Percentiles rank a stretch among this genome's conserved stretches.
Evolutionary conservation across 1,284 basidiomycete species (phyloP).

Genomic region (Grifola frondosa): DNA sequence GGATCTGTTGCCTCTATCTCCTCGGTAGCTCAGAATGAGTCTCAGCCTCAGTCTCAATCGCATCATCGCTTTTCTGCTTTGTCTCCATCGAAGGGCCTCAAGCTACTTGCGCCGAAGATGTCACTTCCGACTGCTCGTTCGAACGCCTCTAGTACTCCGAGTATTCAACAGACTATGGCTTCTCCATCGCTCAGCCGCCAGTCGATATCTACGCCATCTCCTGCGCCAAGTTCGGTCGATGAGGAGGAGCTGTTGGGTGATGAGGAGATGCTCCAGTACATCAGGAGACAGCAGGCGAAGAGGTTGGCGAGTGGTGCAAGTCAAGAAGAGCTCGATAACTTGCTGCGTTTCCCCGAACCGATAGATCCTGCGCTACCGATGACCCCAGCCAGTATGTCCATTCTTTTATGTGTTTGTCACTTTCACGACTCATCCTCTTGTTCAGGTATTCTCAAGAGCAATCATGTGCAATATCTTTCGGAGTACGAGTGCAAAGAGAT

Average conservation of each 20-base stretch:
- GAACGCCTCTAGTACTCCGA: slow-evolving; percentile 49
- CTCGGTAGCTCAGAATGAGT: slow-evolving; percentile 42
- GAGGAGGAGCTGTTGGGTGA: slow-evolving; percentile 93
- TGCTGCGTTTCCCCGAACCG: slow-evolving; percentile 93
- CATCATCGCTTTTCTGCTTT: slow-evolving; percentile 74
- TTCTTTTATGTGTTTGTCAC: slow-evolving; percentile 1
- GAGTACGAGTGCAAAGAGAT: slow-evolving; percentile 92
- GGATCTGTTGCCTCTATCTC: slow-evolving; percentile 68
- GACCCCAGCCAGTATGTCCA: slow-evolving; percentile 67
- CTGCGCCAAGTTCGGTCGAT: slow-evolving; percentile 69
- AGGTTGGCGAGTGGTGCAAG: slow-evolving; percentile 82
- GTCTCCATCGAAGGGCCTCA: slow-evolving; percentile 79
- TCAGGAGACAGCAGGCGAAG: slow-evolving; percentile 86
- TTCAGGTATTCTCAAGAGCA: slow-evolving; percentile 61
- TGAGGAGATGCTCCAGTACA: slow-evolving; percentile 96
- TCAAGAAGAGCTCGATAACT: slow-evolving; percentile 84
- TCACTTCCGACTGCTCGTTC: slow-evolving; percentile 56
- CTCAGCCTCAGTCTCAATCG: slow-evolving; percentile 29
- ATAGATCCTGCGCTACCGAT: slow-evolving; percentile 68
- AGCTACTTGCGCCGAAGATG: slow-evolving; percentile 76
- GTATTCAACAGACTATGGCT: slow-evolving; percentile 48
- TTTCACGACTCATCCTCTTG: slow-evolving; percentile 14
- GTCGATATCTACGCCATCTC: slow-evolving; percentile 80
- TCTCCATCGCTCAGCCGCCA: slow-evolving; percentile 76
- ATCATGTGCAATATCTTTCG: slow-evolving; percentile 66